Conservation (phyloP, 805 yeast genomes). For the Cyberlindnera maclurae region DNA sequence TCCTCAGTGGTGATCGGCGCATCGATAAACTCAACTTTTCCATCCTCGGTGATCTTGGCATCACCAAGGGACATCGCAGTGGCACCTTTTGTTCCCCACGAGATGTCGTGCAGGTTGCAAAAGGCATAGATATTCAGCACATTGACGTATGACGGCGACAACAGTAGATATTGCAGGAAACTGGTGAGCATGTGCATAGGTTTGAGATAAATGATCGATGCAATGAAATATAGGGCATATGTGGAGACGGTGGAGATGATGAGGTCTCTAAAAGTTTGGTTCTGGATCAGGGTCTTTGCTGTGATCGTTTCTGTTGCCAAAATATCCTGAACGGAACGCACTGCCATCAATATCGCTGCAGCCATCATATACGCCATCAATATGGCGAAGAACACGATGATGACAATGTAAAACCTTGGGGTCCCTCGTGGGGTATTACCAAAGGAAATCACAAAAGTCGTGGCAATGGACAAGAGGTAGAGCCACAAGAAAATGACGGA, state of each 20-base stretch:
- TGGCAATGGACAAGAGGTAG: slow-evolving; percentile 70
- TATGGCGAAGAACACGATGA: slow-evolving; percentile 76
- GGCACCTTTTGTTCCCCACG: slow-evolving; percentile 96
- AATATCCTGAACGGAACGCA: slow-evolving; percentile 55
- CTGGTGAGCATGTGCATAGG: slow-evolving; percentile 93
- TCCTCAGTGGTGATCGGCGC: slow-evolving; percentile 73
- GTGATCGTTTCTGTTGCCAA: slow-evolving; percentile 27
- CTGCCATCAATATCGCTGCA: slow-evolving; percentile 77
- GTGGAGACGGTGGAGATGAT: slow-evolving; percentile 83
- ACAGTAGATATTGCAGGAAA: slow-evolving; percentile 71
- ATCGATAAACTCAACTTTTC: slow-evolving; percentile 54
- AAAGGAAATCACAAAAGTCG: slow-evolving; percentile 83
- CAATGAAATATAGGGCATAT: slow-evolving; percentile 69
- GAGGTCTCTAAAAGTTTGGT: slow-evolving; percentile 75
- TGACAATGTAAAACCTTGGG: slow-evolving; percentile 62
- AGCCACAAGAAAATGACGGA: slow-evolving; percentile 81
- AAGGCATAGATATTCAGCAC: slow-evolving; percentile 91
- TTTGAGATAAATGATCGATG: slow-evolving; percentile 76
- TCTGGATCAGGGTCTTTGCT: slow-evolving; percentile 45
- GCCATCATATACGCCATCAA: slow-evolving; percentile 85
- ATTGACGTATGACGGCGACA: slow-evolving; percentile 87
- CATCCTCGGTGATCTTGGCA: slow-evolving; percentile 64
- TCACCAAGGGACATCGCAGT: slow-evolving; percentile 71
- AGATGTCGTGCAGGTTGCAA: slow-evolving; percentile 91
- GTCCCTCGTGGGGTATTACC: slow-evolving; percentile 96